Evolutionary conservation across 2,329 filamentous ascomycete species (phyloP).

Genomic region (Dendrostoma leiphaemia): DNA sequence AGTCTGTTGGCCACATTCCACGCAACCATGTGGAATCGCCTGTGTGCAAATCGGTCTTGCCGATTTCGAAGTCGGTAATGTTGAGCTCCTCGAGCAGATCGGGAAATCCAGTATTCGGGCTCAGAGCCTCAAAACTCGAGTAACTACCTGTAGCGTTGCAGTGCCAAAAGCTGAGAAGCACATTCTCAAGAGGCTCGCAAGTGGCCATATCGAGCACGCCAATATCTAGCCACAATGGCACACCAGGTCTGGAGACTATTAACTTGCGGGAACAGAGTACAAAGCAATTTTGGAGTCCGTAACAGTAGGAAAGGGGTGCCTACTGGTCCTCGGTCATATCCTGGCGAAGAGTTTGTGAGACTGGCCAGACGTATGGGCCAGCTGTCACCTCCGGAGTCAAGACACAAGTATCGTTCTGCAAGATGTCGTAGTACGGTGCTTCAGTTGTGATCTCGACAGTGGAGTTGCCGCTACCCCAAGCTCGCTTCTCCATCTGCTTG

Average conservation of each 20-base stretch:
- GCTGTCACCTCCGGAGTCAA: slow-evolving; percentile 18
- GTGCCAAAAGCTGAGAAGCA: slow-evolving; percentile 33
- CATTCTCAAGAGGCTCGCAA: slow-evolving; percentile 28
- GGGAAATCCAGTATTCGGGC: slow-evolving; percentile 3
- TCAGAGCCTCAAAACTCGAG: slow-evolving; percentile 6
- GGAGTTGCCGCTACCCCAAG: slow-evolving; percentile 17
- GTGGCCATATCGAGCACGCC: slow-evolving; percentile 31
- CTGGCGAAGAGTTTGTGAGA: slow-evolving; percentile 29
- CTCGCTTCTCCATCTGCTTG: slow-evolving; percentile 17
- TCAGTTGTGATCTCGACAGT: slow-evolving; percentile 23
- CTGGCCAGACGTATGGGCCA: slow-evolving; percentile 23
- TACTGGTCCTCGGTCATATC: slow-evolving; percentile 32
- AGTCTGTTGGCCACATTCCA: slow-evolving; percentile 9
- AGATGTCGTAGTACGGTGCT: slow-evolving; percentile 19
- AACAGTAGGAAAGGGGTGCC: too few relatives aligned
- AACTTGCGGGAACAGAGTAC: too few relatives aligned
- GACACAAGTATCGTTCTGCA: slow-evolving; percentile 23
- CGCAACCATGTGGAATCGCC: slow-evolving; percentile 7
- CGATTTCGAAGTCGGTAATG: slow-evolving; percentile 5
- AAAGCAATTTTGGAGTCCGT: too few relatives aligned
- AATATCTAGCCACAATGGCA: slow-evolving; percentile 32
- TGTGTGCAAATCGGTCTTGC: slow-evolving; percentile 6
- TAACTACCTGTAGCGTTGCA: slow-evolving; percentile 23
- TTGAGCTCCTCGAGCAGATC: slow-evolving; percentile 1
- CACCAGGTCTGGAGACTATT: too few relatives aligned